Base-by-base conservation (phyloP, 2,329 filamentous ascomycete species). In the Hypoxylon sp. region DNA sequence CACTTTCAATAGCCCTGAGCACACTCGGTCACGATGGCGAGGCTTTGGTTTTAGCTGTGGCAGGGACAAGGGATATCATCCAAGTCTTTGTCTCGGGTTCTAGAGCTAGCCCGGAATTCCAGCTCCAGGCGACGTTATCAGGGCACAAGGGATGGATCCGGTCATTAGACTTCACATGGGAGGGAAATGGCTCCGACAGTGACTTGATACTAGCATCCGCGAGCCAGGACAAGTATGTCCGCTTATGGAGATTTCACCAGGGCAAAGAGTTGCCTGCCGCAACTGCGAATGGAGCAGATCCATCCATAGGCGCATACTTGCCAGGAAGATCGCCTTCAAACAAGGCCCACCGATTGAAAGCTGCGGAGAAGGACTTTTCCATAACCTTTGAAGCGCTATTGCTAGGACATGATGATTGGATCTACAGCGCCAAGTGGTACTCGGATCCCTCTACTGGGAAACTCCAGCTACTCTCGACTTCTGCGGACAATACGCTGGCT, bases 321-420 rank as follows among this genome's bases (percentile, higher is more conserved):
- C 86, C 88, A 0, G 91, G 92, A 1, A 91, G 90, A 69, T 92
- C 92, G 0, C 85, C 97, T 0, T 93, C 94, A 0, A 98, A 98
- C 80, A 98, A 98, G 81, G 91, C 92, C 0, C 92, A 98, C 78
- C 88, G 88, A 61, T 89, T 99, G 65, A 86, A 88, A 46, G 85
- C 88, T 2, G 83, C 82, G 0, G 84, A 81, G 0, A 84, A 83
- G 3, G 90, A 91, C 72, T 95, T 92, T 79, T 92, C 92, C 6
- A 85, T 97, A 62, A 97, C 94, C 0, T 98, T 99, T 73, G 96
- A 99, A 79, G 96, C 96, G 0, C 84, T 99, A 2, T 86, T 99
- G 5, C 88, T 99, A 2, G 96, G 96, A 7, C 96, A 99, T 77
- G 96, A 99, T 78, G 96, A 99, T 77, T 99, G 96, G 96, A 95